Evolutionary conservation across 2,329 filamentous ascomycete species (phyloP), one percentile per base, ranked within the genome.

Genomic region (Coniella lustricola): DNA sequence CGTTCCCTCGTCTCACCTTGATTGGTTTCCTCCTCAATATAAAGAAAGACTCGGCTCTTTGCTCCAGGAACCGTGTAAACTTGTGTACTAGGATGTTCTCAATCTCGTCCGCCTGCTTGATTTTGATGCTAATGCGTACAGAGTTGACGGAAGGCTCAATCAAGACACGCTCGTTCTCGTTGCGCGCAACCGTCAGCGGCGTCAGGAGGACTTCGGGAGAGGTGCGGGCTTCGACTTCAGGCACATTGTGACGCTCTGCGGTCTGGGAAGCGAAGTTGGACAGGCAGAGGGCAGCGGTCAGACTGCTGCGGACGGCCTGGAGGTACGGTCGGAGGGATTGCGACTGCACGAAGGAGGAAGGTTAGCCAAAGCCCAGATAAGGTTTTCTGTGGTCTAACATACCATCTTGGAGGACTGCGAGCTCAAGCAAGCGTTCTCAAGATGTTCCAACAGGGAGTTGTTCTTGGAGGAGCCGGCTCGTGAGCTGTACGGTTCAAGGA

Each of bases 101-200:
- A 62, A 97, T 98, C 73, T 98, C 93, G 68, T 98, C 93, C 54
- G 93, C 93, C 75, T 98, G 93, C 74, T 98, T 98, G 70, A 98
- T 96, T 76, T 91, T 89, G 73, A 98, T 95, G 78, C 89, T 95
- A 63, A 98, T 87, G 59, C 93, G 85, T 58, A 98, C 87, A 58
- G 87, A 94, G 78, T 98, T 98, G 72, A 97, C 85, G 67, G 87
- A 93, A 46, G 93, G 90, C 73, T 97, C 91, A 64, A 97, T 95
- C 53, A 95, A 75, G 57, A 98, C 91, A 60, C 87, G 84, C 77
- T 98, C 93, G 67, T 96, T 95, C 70, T 97, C 90, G 70, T 98
- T 98, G 56, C 93, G 84, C 55, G 91, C 86, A 58, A 98, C 82
- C 22, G 85, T 90, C 55, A 98, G 74, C 16, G 91, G 90, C 62